Evolutionary conservation across 306 rosid species (phyloP), one percentile per base, ranked within the genome.

Genomic region (Hippophae rhamnoides): DNA sequence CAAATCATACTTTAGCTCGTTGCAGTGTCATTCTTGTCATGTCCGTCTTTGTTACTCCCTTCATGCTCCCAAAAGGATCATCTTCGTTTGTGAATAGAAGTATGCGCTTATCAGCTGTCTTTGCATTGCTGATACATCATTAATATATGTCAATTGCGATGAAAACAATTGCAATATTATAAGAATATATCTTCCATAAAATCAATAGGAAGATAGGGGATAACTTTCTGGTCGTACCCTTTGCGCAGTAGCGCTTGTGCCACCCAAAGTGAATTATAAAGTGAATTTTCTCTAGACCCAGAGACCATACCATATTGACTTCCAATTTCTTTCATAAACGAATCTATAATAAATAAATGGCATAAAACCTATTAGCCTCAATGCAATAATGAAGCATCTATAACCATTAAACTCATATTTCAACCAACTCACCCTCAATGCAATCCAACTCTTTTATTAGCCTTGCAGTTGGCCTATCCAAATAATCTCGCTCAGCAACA

Each of bases 161-260:
- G 43, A 12, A 43, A 31, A 67, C n/a, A 41, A 5, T 58, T 52
- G 41, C 8, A 58, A 52, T 40, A 43, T 46, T 27, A 42, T 31
- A 18, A 59, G 49, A 61, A 57, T 4, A 10, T 27, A 13, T 55
- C 38, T 43, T 23, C 23, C 8, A 61, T 46, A 56, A 54, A 31
- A 41, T 31, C 50, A 31, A 71, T 31, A 62, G 66, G 47, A 65
- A 49, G 12, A 41, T 57, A 26, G 43, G 47, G 10, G 45, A 41
- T 63, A 40, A 58, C 47, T 60, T 60, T 12, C 13, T 54, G 38
- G 46, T 7, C 23, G 44, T 80, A 90, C 97, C 97, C 95, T 80
- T 86, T 86, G 13, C 95, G 95, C 78, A 90, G 78, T 63, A 90
- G 86, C 46, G 86, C 89, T 69, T 90, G 98, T 1, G 98, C 96